Evolutionary conservation across 2,329 filamentous ascomycete species (phyloP), one percentile per base, ranked within the genome.

Genomic region (Paecilomyces sp.): DNA sequence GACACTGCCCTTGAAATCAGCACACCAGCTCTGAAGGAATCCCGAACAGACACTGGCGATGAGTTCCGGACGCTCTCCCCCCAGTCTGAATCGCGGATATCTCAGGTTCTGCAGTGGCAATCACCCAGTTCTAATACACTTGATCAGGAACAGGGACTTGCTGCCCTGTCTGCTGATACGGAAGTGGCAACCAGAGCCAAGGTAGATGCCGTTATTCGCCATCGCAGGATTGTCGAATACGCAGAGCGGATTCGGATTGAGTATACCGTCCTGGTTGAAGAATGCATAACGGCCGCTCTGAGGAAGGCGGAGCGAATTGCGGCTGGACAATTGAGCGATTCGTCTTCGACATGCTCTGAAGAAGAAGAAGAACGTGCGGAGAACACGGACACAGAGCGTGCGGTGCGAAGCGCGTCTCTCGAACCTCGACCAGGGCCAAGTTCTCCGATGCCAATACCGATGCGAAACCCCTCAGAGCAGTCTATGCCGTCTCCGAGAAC

Each of bases 1-100:
- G 94, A 99, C 72, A 99, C 94, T 1, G 88, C 94, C 3, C 83
- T 97, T 54, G 95, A 99, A 74, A 93, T 99, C 69, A 97, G 88
- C 76, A 92, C 91, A 3, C 93, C 94, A 5, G 88, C 92, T 5
- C 89, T 99, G 76, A 97, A 96, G 70, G 93, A 97, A 65, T 82
- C 85, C 3, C 84, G 87, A 8, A 81, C 85, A 36, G 78, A 81
- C 54, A 81, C 84, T 47, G 76, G 77, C 7, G 88, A 89, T 55
- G 92, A 96, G 63, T 87, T 97, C 63, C 87, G 93, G 54, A 96
- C 93, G 0, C 90, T 97, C 71, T 99, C 94, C 3, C 94, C 94
- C 0, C 91, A 97, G 70, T 99, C 95, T 0, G 94, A 99, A 72
- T 94, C 91, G 52, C 88, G 93, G 33, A 95, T 97, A 66, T 90